Base-by-base conservation (phyloP, 441 rosid species). In the Jatropha multifida region DNA sequence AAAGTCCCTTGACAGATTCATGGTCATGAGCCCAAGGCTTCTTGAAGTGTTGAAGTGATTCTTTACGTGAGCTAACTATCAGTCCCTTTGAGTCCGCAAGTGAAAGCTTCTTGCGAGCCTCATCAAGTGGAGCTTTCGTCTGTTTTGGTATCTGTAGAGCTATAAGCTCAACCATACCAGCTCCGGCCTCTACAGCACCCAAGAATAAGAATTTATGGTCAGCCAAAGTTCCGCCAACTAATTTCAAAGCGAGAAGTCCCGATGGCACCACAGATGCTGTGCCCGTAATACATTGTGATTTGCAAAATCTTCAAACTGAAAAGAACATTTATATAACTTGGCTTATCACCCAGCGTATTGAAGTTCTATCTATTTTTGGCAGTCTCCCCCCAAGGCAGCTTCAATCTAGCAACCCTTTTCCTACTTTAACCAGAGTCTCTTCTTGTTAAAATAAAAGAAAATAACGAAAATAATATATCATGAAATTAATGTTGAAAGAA, bases 121-220 rank as follows among this genome's bases (percentile, higher is more conserved):
- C 97, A 73, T 85, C 84, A 23, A 90, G 74, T 4, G 95, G 85
- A 80, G 81, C 79, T 72, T 87, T 80, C 20, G 87, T 89, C 97
- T 91, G 85, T 76, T 84, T 90, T 1, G 97, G 86, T 46, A 90
- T 89, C 82, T 92, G 88, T 52, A 90, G 96, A 73, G 97, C 98
- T 82, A 93, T 89, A 68, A 93, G 90, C 83, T 93, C 96, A 74
- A 97, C 97, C 42, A 93, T 83, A 46, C 98, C 97, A 10, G 98
- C 92, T 82, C 98, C 98, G 68, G 96, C 98, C 90, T 94, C 98
- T 83, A 97, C 94, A 4, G 98, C 98, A 68, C 98, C 93, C 56
- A 94, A 85, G 89, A 94, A 94, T 74, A 94, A 80, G 90, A 89
- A 92, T 44, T 83, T 92, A 71, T 94, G 96, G 42, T 94, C 90